Conservation (phyloP, 495 filamentous ascomycete genomes). For the Halenospora varia region DNA sequence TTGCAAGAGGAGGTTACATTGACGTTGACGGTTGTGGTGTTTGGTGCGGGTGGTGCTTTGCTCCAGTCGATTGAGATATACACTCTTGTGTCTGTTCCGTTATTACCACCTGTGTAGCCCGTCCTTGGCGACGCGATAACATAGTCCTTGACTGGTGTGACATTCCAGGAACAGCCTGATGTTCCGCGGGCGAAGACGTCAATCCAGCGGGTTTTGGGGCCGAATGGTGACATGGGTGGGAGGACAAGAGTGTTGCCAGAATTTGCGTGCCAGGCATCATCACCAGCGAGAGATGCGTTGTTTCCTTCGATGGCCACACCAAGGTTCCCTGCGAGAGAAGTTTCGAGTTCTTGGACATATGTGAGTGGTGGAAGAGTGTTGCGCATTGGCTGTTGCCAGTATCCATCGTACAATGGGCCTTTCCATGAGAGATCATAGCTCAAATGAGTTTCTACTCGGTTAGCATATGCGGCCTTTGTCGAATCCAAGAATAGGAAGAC, state of each 20-base stretch:
- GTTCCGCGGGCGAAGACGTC: slow-evolving; percentile 65
- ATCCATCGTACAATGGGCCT: slow-evolving; percentile 34
- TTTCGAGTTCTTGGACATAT: slow-evolving; percentile 52
- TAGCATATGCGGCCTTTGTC: no score
- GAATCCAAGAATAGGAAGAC: slow-evolving; percentile 4
- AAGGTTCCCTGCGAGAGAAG: slow-evolving; percentile 56
- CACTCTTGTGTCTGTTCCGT: slow-evolving; percentile 52
- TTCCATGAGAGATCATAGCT: slow-evolving; percentile 20
- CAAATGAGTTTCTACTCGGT: slow-evolving; percentile 51
- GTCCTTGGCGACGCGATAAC: slow-evolving; percentile 50
- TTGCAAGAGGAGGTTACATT: slow-evolving; percentile 49
- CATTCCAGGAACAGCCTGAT: slow-evolving; percentile 50
- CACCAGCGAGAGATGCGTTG: slow-evolving; percentile 62
- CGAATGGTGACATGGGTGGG: slow-evolving; percentile 58
- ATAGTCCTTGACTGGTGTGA: slow-evolving; percentile 48
- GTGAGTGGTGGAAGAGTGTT: slow-evolving; percentile 57
- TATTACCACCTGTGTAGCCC: slow-evolving; percentile 46
- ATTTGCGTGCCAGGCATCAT: slow-evolving; percentile 60
- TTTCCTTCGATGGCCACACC: slow-evolving; percentile 61
- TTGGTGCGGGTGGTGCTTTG: slow-evolving; percentile 44
- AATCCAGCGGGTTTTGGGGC: slow-evolving; percentile 55
- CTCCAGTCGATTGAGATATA: slow-evolving; percentile 60
- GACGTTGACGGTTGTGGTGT: slow-evolving; percentile 43
- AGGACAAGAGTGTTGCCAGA: slow-evolving; percentile 51
- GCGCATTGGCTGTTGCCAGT: slow-evolving; percentile 70